Evolutionary conservation across 2,329 filamentous ascomycete genomes (phyloP), one percentile per base, ranked within the genome.

Genomic region (Venturia asperata): DNA sequence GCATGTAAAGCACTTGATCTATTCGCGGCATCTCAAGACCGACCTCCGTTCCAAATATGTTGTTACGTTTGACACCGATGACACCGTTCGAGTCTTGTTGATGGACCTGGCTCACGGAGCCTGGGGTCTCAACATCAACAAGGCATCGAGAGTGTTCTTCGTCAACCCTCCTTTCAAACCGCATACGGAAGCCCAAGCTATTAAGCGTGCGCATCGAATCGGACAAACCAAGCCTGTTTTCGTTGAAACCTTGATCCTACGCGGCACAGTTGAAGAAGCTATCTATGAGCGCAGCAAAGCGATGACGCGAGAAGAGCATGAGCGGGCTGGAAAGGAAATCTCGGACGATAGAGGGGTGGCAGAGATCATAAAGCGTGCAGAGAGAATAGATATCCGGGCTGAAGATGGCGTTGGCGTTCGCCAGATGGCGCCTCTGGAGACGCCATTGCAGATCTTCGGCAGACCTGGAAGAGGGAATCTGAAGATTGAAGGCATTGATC

Each of bases 71-170:
- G 91, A 92, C 68, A 78, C 87, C 52, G 86, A 85, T 21, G 77
- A 82, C 0, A 82, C 83, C 9, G 86, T 92, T 65, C 84, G 90
- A 6, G 91, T 97, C 0, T 78, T 97, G 1, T 81, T 97, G 1
- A 96, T 97, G 88, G 92, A 96, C 71, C 84, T 97, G n/a, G 85
- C 85, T 1, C 91, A 94, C 72, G 92, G 92, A 39, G 91, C 92
- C 0, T 91, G 92, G 67, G 93, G 93, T 0, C 81, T 97, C 0
- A 92, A 97, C 72, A 86, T 97, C 74, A 87, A 87, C 63, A 86
- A 85, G 13, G 92, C 92, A 1, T 94, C 89, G 5, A 81, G 93
- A 1, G 87, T 97, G 11, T 95, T 92, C 75, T 97, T 97, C 68
- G 83, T 96, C 65, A 93, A 89, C 68, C 92, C 93, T 0, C 90